Evolutionary conservation across 495 filamentous ascomycete genomes (phyloP).

Genomic region (Neurospora sp.): DNA sequence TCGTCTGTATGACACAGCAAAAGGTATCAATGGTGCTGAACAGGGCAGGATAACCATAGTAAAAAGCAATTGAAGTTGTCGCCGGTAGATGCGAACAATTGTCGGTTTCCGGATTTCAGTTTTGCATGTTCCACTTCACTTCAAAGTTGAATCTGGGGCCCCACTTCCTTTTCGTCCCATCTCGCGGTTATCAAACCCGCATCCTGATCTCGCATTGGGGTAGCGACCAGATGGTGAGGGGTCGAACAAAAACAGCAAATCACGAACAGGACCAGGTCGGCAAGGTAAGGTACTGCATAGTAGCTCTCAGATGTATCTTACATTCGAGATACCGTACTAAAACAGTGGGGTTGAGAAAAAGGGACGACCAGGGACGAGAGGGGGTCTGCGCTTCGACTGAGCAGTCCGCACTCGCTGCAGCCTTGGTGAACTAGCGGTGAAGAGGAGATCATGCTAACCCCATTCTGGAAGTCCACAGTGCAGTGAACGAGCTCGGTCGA

Average conservation of each 20-base stretch:
- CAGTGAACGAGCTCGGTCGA: not conserved
- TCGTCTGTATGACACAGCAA: not conserved
- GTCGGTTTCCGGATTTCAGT: not conserved
- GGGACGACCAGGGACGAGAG: not conserved
- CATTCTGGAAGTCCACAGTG: not conserved
- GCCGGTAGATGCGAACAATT: not conserved
- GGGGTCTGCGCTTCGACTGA: not conserved
- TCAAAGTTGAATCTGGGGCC: not conserved
- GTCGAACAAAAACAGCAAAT: not conserved
- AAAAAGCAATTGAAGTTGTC: not conserved
- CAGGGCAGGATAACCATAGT: not conserved
- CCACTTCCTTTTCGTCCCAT: not conserved
- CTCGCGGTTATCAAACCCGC: not conserved
- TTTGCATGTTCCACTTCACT: not conserved
- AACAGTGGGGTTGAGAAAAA: not conserved
- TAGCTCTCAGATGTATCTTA: not conserved
- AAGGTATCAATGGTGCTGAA: not conserved
- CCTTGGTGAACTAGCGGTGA: not conserved
- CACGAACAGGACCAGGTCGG: not conserved
- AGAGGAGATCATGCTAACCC: not conserved
- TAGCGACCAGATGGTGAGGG: not conserved
- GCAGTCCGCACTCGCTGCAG: not conserved
- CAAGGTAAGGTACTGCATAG: not conserved
- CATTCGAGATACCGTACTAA: not conserved
- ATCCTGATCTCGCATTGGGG: not conserved